A percentile compares a stretch with the other conserved stretches of the same genome.
Evolutionary conservation across 1,284 basidiomycete species (phyloP).

Genomic region (Coriolopsis trogii): DNA sequence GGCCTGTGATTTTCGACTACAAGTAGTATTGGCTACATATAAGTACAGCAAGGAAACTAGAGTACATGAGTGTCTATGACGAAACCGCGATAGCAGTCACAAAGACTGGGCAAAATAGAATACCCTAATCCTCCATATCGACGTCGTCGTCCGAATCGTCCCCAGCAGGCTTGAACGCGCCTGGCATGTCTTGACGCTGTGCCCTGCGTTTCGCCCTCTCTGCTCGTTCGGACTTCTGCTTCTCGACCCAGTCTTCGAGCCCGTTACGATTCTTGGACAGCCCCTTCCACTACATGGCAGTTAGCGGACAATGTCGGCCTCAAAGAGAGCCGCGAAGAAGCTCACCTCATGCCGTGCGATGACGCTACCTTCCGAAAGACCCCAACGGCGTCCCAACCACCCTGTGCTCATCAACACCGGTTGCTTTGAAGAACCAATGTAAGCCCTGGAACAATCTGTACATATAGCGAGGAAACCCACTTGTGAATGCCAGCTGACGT

Average conservation of each 20-base stretch:
- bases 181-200: conserved; percentile 23
- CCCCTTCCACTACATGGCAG: conserved; percentile 79
- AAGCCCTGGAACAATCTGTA: neutral
- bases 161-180: conserved; percentile 20
- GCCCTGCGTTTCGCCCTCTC: conserved; percentile 26
- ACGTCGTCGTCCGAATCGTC: conserved; percentile 23
- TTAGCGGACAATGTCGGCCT: too few relatives aligned
- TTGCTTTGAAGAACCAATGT: conserved; percentile 52
- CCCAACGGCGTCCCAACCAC: conserved; percentile 71
- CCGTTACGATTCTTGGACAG: conserved; percentile 68
- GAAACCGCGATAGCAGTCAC: too few relatives aligned
- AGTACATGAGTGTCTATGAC: neutral
- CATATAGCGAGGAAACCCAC: conserved; percentile 35
- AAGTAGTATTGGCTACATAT: too few relatives aligned
- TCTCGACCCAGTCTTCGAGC: conserved; percentile 80
- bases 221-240: conserved; percentile 39
- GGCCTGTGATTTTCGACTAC: too few relatives aligned
- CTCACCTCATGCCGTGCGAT: conserved; percentile 75
- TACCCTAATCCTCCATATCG: conserved; percentile 6
- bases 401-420: conserved; percentile 91
- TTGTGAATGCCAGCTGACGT: conserved; percentile 90
- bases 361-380: conserved; percentile 52
- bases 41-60: neutral
- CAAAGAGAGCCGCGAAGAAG: too few relatives aligned
- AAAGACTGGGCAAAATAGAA: neutral